Evolutionary conservation across 2,329 filamentous ascomycete genomes (phyloP).

Genomic region (Metarhizium guizhouense): DNA sequence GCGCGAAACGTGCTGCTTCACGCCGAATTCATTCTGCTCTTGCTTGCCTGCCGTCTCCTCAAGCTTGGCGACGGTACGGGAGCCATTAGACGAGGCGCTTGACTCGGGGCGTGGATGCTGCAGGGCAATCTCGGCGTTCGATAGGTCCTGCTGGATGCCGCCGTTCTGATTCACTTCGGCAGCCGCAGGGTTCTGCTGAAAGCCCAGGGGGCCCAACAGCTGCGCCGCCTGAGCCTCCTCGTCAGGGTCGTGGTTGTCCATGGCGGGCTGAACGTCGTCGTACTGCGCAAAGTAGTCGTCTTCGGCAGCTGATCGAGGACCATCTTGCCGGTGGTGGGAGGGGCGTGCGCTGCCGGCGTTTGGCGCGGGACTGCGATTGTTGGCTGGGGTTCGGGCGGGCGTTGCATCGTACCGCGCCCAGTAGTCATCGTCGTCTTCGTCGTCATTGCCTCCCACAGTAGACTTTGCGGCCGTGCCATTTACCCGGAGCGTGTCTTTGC

Average conservation of each 20-base stretch:
- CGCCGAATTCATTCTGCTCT: slow-evolving; percentile 59
- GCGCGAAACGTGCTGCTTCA: slow-evolving; percentile 71
- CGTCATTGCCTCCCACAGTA: slow-evolving; percentile 21
- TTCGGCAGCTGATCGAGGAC: slow-evolving; percentile 35
- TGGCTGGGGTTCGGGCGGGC: slow-evolving; percentile 53
- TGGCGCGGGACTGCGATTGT: slow-evolving; percentile 55
- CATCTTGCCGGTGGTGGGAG: slow-evolving; percentile 7
- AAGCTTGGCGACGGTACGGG: slow-evolving; percentile 50
- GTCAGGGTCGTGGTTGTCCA: slow-evolving; percentile 76
- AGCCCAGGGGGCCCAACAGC: slow-evolving; percentile 24
- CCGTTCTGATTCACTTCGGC: slow-evolving; percentile 14
- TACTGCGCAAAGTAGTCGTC: slow-evolving; percentile 71
- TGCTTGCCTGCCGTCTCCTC: slow-evolving; percentile 47
- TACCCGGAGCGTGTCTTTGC: slow-evolving; percentile 12
- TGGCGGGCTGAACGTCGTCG: slow-evolving; percentile 67
- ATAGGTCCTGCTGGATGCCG: background rate
- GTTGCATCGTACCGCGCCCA: slow-evolving; percentile 73
- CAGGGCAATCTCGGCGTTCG: slow-evolving; percentile 19
- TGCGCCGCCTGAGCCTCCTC: slow-evolving; percentile 39
- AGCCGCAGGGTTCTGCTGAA: slow-evolving; percentile 8
- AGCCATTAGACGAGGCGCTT: slow-evolving; percentile 47
- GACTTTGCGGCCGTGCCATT: slow-evolving; percentile 10
- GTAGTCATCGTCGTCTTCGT: slow-evolving; percentile 69
- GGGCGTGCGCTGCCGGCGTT: slow-evolving; percentile 16
- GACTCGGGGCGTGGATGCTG: slow-evolving; percentile 51